phyloP scores from a whole-genome alignment of 2,329 filamentous ascomycete species.

The Stemphylium vesicarium region DNA sequence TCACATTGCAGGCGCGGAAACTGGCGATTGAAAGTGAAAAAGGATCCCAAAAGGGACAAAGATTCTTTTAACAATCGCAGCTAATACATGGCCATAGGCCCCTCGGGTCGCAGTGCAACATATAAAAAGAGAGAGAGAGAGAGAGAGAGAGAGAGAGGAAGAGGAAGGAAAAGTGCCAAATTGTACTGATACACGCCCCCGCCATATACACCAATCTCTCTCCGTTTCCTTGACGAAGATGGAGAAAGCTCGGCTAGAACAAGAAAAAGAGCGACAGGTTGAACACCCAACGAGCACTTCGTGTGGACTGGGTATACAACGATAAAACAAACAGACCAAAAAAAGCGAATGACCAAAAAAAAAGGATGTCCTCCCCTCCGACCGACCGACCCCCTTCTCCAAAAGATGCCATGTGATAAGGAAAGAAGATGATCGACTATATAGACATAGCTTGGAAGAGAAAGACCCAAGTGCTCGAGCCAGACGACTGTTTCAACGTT shows the following conservation, averaged over 20 bases:
- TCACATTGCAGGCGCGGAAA: too few relatives aligned
- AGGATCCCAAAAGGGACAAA: too few relatives aligned
- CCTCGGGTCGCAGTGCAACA: too few relatives aligned
- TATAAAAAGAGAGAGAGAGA: too few relatives aligned
- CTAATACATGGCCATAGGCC: too few relatives aligned
- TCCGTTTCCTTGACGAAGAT: too few relatives aligned
- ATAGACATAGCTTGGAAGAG: constrained; percentile 1
- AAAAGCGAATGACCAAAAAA: neutral
- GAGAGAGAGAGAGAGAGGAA: too few relatives aligned
- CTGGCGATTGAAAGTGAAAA: too few relatives aligned
- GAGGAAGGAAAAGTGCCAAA: too few relatives aligned
- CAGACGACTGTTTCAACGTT: neutral
- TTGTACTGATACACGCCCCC: too few relatives aligned
- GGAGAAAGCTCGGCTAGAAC: neutral
- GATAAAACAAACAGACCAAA: neutral
- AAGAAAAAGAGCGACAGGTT: constrained; percentile 4
- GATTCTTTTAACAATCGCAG: too few relatives aligned
- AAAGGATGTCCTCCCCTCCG: neutral
- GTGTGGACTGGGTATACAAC: constrained; percentile 14
- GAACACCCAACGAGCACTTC: constrained; percentile 16
- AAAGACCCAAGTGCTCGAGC: neutral
- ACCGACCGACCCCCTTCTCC: neutral
- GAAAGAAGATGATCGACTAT: constrained; percentile 3
- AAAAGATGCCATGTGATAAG: neutral
- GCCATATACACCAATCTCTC: too few relatives aligned